Conservation (phyloP, 345 rosid species). For the Aquilaria sinensis region DNA sequence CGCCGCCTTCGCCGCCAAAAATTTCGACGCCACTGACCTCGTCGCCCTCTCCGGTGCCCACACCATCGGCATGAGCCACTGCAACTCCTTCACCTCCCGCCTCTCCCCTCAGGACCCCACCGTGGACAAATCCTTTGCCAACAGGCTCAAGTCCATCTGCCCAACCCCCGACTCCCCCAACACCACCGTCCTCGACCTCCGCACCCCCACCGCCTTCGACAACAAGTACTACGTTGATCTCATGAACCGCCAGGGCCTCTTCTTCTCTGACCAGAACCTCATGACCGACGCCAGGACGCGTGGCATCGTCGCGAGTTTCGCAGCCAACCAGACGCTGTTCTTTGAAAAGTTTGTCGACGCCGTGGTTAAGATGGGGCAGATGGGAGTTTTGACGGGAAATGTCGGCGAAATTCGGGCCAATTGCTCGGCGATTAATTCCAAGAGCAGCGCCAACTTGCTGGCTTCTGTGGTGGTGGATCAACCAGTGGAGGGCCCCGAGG, state of each 20-base stretch:
- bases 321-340: constrained; percentile 40
- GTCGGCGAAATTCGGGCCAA: constrained; percentile 63
- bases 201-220: constrained; percentile 57
- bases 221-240: constrained; percentile 76
- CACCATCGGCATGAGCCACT: constrained; percentile 67
- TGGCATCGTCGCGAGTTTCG: constrained; percentile 49
- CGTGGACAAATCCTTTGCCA: constrained; percentile 56
- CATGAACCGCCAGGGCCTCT: constrained; percentile 65
- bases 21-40: constrained; percentile 46
- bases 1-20: constrained; percentile 29
- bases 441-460: constrained; percentile 16
- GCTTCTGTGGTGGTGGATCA: constrained; percentile 38
- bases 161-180: constrained; percentile 34
- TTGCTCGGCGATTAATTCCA: constrained; percentile 52
- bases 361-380: constrained; percentile 72
- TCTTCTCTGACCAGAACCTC: constrained; percentile 74
- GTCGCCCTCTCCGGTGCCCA: constrained; percentile 88
- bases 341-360: constrained; percentile 44
- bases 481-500: constrained; percentile 17
- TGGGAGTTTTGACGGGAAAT: constrained; percentile 43
- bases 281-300: constrained; percentile 46
- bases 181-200: constrained; percentile 45
- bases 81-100: constrained; percentile 42
- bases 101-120: constrained; percentile 73
- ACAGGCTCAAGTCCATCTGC: constrained; percentile 38